Base-by-base conservation (phyloP, 768 basidiomycete species). In the Rhodocollybia butyracea region DNA sequence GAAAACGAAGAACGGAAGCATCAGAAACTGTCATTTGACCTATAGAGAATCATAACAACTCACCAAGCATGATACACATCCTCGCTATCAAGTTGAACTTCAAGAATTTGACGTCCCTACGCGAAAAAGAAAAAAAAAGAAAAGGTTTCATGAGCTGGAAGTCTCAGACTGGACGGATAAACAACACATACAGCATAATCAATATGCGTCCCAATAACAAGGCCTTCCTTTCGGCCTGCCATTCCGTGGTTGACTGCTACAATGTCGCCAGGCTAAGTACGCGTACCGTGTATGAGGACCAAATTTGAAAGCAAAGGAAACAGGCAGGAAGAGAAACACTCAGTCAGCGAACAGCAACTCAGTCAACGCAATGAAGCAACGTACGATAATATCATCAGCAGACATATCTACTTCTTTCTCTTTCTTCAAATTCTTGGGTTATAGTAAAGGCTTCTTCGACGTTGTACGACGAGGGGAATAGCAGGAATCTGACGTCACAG, bases 51-150 rank as follows among this genome's bases (percentile, higher is more conserved):
- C 13, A 26, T 6, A 43, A 41, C 17, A 29, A 64, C 69, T 57
- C 59, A 86, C 85, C 83, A 88, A 41, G 86, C 84, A 54, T 86
- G 73, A 79, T 85, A 88, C 54, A 89, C 64, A 54, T 88, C 83
- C 27, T 76, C 75, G 15, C 78, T 71, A 56, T 91, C 89, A 55
- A 94, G 81, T 65, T 89, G 90, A 29, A 94, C 86, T 65, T 91
- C 88, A 58, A 94, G 73, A 61, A 92, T 79, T 73, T 89, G 88
- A 55, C 89, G 86, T 51, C 90, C 91, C 91, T 93, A 52, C n/a
- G n/a, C n/a, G n/a, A n/a, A n/a, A n/a, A n/a, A n/a, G n/a, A n/a
- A 51, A 51, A 7, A 41, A n/a, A n/a, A n/a, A n/a, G n/a, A n/a
- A 47, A 30, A 19, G 4, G 11, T 8, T 17, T 17, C 10, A 22